A percentile compares a stretch with the other conserved stretches of the same genome.
Conservation (phyloP, 257 asterid species). For the Solanum okadae region DNA sequence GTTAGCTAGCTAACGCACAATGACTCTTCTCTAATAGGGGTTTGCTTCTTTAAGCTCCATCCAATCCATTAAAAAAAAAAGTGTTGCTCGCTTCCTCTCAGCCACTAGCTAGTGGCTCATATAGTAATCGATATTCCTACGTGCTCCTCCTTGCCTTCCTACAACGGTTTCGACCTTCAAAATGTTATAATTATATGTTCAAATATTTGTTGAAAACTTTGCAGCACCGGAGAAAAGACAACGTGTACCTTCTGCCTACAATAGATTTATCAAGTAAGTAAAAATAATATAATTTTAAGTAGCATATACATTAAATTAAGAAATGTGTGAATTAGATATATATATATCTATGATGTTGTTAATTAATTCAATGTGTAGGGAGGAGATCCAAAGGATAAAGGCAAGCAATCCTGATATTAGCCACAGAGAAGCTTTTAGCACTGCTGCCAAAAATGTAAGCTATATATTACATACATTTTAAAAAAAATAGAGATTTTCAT, state of each 20-base stretch:
- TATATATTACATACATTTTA: neutral
- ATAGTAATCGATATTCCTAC: neutral
- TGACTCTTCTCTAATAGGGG: neutral
- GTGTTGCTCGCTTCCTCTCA: neutral
- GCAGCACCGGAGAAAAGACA: slow-evolving; percentile 90
- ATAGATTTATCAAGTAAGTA: slow-evolving; percentile 84
- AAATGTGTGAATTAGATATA: neutral
- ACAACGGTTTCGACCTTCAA: neutral
- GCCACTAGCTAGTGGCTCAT: neutral
- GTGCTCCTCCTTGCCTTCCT: neutral
- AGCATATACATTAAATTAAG: neutral
- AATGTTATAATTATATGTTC: neutral
- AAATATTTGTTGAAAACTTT: neutral
- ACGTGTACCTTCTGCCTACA: slow-evolving; percentile 88
- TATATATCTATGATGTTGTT: neutral
- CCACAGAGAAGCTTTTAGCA: slow-evolving; percentile 93
- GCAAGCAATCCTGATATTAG: slow-evolving; percentile 86
- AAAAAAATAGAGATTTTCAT: too few relatives aligned
- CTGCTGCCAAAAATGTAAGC: slow-evolving; percentile 92
- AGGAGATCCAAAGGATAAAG: slow-evolving; percentile 96
- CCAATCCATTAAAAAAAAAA: neutral
- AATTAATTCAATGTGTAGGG: slow-evolving; percentile 28
- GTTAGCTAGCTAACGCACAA: neutral
- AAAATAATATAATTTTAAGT: neutral
- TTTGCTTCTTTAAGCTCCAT: neutral